phyloP scores from a whole-genome alignment of 345 rosid species.

The Brassica napus region DNA sequence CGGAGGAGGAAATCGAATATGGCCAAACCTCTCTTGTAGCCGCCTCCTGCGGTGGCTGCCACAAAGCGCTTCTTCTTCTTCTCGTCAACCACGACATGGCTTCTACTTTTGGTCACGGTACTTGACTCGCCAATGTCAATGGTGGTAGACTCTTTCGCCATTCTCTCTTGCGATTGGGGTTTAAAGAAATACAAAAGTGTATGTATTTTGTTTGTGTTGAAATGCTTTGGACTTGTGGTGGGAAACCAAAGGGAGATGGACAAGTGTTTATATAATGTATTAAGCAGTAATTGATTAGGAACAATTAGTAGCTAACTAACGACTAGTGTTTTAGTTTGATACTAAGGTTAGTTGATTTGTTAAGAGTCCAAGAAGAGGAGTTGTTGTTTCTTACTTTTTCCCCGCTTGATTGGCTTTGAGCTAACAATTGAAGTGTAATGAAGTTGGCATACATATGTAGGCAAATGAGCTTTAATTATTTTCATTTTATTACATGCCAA shows the following conservation, averaged over 20 bases:
- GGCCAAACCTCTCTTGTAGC: constrained; percentile 57
- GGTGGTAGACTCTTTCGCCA: constrained; percentile 39
- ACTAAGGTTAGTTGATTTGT: constrained; percentile 37
- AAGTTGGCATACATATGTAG: constrained; percentile 18
- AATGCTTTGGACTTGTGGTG: constrained; percentile 27
- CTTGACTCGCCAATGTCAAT: constrained; percentile 39
- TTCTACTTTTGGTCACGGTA: constrained; percentile 28
- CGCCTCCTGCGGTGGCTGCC: constrained; percentile 28
- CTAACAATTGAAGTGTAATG: constrained; percentile 12
- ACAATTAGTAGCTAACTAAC: constrained; percentile 19
- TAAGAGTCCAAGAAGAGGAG: constrained; percentile 26
- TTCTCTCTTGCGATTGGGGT: constrained; percentile 13
- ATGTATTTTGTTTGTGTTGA: constrained; percentile 16
- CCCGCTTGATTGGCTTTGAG: constrained; percentile 22
- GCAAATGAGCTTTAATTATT: not conserved
- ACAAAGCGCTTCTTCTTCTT: constrained; percentile 25
- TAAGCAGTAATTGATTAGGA: constrained; percentile 14
- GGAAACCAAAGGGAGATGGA: constrained; percentile 21
- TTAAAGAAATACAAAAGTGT: not conserved
- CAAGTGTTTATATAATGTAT: constrained; percentile 13
- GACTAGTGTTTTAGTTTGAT: not conserved
- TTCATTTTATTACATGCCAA: not conserved
- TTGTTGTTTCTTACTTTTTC: constrained; percentile 35
- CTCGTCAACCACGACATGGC: constrained; percentile 19
- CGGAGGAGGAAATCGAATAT: constrained; percentile 75